phyloP scores from a whole-genome alignment of 768 basidiomycete genomes.

The Polyporus arcularius region DNA sequence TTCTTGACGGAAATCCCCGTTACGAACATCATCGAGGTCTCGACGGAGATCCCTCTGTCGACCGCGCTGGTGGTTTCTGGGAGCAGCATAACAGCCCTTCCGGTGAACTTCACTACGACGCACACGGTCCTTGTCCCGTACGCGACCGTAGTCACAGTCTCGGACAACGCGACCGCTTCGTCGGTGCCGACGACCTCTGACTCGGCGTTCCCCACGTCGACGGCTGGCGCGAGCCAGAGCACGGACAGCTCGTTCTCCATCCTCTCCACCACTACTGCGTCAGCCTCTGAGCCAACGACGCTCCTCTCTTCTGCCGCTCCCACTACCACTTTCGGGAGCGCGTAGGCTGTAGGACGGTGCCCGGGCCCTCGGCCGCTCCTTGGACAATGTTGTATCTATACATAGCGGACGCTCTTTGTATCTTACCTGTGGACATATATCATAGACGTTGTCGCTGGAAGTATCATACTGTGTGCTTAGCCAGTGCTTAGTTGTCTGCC shows the following conservation, averaged over 20 bases:
- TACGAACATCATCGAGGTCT: neutral
- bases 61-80: neutral
- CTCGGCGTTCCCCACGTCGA: neutral
- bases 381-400: too few relatives aligned
- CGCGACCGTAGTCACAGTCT: neutral
- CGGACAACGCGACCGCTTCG: neutral
- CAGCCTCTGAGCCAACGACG: neutral
- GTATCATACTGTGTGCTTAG: too few relatives aligned
- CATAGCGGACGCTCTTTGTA: too few relatives aligned
- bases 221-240: neutral
- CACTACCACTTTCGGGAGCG: neutral
- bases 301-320: neutral
- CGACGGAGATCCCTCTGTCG: neutral
- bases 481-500: too few relatives aligned
- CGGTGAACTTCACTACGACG: neutral
- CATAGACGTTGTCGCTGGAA: too few relatives aligned
- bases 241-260: too few relatives aligned
- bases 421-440: too few relatives aligned
- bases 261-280: neutral
- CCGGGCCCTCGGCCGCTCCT: too few relatives aligned
- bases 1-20: neutral
- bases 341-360: too few relatives aligned
- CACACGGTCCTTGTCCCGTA: neutral
- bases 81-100: neutral
- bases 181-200: neutral